phyloP scores from a whole-genome alignment of 805 yeast genomes.

The Cyberlindnera subsufficiens region DNA sequence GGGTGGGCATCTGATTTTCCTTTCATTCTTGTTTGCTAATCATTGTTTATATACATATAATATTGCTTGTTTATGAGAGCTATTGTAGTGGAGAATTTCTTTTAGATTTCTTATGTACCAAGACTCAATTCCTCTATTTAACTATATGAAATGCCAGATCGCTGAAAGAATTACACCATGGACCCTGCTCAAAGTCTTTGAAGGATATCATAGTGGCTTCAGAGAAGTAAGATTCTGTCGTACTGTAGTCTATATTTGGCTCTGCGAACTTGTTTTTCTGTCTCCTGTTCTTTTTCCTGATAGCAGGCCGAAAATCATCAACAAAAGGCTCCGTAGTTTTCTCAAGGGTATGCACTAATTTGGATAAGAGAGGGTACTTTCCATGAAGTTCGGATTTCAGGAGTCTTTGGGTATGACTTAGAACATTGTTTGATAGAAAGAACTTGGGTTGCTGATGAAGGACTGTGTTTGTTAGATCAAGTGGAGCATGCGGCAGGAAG shows the following conservation, averaged over 20 bases:
- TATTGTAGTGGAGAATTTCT: not conserved
- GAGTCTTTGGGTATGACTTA: constrained; percentile 49
- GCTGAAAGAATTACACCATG: constrained; percentile 48
- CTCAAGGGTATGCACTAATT: constrained; percentile 24
- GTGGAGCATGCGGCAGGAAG: constrained; percentile 75
- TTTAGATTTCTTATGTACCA: no score
- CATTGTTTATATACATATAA: constrained; percentile 3
- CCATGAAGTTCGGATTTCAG: constrained; percentile 35
- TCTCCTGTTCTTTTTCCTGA: constrained; percentile 21
- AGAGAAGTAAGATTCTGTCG: constrained; percentile 28
- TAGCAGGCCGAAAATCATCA: constrained; percentile 15
- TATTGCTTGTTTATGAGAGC: not conserved
- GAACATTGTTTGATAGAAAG: constrained; percentile 46
- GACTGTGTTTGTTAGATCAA: constrained; percentile 41
- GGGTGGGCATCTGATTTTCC: not conserved
- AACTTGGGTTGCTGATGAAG: constrained; percentile 31
- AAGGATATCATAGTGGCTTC: constrained; percentile 18
- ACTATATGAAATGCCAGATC: constrained; percentile 41
- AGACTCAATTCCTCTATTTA: not conserved
- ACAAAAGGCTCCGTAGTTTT: not conserved
- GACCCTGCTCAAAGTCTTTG: constrained; percentile 26
- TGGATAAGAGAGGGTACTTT: constrained; percentile 39
- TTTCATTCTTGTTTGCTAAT: constrained; percentile 2
- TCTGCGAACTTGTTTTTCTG: constrained; percentile 18
- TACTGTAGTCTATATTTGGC: constrained; percentile 29